Evolutionary conservation across 805 yeast species (phyloP).

Genomic region (Yarrowia keelungensis): DNA sequence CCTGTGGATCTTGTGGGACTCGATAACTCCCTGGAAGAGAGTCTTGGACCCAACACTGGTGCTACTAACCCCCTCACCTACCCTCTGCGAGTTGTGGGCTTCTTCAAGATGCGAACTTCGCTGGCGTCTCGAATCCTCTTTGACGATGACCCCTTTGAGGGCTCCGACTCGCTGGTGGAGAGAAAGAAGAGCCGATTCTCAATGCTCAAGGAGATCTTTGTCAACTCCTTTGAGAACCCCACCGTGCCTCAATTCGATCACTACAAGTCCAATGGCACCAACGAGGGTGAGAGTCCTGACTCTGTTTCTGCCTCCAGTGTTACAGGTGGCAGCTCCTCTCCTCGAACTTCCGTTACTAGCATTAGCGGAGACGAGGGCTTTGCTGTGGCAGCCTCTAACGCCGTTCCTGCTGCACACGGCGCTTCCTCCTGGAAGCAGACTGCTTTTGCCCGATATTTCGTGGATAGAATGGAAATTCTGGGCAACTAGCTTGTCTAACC

Average conservation of each 20-base stretch:
- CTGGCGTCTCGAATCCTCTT: conserved; percentile 21
- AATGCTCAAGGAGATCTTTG: conserved; percentile 21
- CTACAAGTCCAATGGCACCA: conserved; percentile 24
- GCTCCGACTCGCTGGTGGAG: conserved; percentile 21
- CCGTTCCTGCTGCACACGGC: not conserved
- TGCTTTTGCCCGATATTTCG: conserved; percentile 23
- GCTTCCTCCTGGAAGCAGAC: conserved; percentile 27
- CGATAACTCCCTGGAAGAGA: conserved; percentile 27
- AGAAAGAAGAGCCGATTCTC: conserved; percentile 12
- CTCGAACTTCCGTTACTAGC: conserved; percentile 26
- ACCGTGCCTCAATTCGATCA: conserved; percentile 29
- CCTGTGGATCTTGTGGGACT: conserved; percentile 47
- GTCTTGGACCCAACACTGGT: not conserved
- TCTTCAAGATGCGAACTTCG: conserved; percentile 28
- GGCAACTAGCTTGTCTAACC: not conserved
- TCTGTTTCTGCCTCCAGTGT: conserved; percentile 5
- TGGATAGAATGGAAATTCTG: conserved; percentile 25
- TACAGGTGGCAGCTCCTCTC: conserved; percentile 20
- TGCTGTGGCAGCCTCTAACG: not conserved
- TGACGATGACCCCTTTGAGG: conserved; percentile 29
- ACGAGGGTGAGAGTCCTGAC: conserved; percentile 24
- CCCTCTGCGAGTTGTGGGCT: conserved; percentile 25
- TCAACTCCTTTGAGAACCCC: conserved; percentile 31
- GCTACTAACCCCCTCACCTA: conserved; percentile 17
- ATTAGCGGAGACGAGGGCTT: conserved; percentile 13